Conservation (phyloP, 179 eudicot species). For the Sideroxylon spinosum region DNA sequence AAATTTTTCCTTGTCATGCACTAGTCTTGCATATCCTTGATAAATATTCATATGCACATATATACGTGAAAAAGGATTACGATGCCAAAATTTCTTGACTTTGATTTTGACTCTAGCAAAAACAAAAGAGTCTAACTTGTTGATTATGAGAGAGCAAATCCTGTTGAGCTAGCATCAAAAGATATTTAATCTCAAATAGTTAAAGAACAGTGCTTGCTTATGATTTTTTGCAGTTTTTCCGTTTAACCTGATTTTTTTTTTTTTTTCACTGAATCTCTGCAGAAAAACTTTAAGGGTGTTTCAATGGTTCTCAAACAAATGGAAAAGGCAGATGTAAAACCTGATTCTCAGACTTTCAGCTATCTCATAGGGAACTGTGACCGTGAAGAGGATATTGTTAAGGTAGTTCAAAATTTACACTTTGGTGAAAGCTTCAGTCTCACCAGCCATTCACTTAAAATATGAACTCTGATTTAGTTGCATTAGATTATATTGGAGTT, state of each 20-base stretch:
- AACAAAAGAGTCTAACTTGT: too few species aligned
- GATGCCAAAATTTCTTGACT: background rate
- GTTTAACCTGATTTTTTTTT: conserved; percentile 6
- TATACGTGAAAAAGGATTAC: too few species aligned
- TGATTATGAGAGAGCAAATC: too few species aligned
- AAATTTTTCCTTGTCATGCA: background rate
- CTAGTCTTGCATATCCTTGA: background rate
- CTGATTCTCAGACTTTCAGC: conserved; percentile 75
- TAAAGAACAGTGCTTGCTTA: background rate
- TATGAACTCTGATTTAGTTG: background rate
- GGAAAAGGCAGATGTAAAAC: conserved; percentile 64
- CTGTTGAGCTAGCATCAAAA: conserved; percentile 4
- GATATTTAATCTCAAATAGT: background rate
- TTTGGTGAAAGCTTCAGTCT: conserved; percentile 6
- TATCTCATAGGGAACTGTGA: conserved; percentile 58
- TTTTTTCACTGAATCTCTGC: conserved; percentile 28
- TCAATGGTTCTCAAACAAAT: conserved; percentile 57
- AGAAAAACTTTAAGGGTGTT: conserved; percentile 60
- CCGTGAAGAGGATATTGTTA: conserved; percentile 53
- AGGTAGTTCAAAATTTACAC: conserved; percentile 24
- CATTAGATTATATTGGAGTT: background rate
- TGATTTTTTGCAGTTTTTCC: background rate
- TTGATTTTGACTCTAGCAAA: background rate
- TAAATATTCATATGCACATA: background rate
- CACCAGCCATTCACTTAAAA: background rate